Conservation (phyloP, 2,329 filamentous ascomycete species). For the Penicillium occitanis region DNA sequence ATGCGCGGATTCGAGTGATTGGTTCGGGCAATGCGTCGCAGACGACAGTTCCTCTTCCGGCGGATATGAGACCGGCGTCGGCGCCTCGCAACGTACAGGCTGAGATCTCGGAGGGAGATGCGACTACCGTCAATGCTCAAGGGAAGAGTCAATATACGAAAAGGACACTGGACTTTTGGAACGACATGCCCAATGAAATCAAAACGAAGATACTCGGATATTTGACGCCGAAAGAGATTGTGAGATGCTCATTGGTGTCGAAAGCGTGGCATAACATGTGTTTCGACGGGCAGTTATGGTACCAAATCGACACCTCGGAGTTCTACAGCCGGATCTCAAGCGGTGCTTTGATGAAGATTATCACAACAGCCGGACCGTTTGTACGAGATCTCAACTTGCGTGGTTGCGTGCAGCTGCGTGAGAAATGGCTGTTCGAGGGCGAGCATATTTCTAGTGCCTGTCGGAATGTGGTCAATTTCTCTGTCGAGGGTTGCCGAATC, state of each 20-base stretch:
- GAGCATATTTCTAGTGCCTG: slow-evolving; percentile 72
- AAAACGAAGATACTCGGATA: slow-evolving; percentile 74
- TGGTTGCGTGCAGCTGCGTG: slow-evolving; percentile 84
- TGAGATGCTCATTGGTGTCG: slow-evolving; percentile 73
- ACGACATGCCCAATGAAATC: slow-evolving; percentile 76
- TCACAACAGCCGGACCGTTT: slow-evolving; percentile 82
- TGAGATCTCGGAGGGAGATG: slow-evolving; percentile 27
- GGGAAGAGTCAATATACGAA: slow-evolving; percentile 28
- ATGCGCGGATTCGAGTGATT: slow-evolving; percentile 57
- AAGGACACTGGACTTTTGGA: slow-evolving; percentile 69
- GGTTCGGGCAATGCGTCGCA: slow-evolving; percentile 36
- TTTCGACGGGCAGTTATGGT: slow-evolving; percentile 95
- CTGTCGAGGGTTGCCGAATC: slow-evolving; percentile 84
- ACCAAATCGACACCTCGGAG: slow-evolving; percentile 74
- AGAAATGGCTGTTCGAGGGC: slow-evolving; percentile 73
- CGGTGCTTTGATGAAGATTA: slow-evolving; percentile 78
- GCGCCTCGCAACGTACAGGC: slow-evolving; percentile 41
- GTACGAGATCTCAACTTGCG: slow-evolving; percentile 86
- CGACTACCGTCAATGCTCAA: slow-evolving; percentile 30
- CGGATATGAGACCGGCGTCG: slow-evolving; percentile 54
- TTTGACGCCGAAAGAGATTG: slow-evolving; percentile 75
- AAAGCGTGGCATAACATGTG: slow-evolving; percentile 78
- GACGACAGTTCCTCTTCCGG: slow-evolving; percentile 62
- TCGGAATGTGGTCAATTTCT: slow-evolving; percentile 81
- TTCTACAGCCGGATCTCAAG: slow-evolving; percentile 88